Conservation (phyloP, 1,284 basidiomycete genomes). For the Tylopilus sp. region DNA sequence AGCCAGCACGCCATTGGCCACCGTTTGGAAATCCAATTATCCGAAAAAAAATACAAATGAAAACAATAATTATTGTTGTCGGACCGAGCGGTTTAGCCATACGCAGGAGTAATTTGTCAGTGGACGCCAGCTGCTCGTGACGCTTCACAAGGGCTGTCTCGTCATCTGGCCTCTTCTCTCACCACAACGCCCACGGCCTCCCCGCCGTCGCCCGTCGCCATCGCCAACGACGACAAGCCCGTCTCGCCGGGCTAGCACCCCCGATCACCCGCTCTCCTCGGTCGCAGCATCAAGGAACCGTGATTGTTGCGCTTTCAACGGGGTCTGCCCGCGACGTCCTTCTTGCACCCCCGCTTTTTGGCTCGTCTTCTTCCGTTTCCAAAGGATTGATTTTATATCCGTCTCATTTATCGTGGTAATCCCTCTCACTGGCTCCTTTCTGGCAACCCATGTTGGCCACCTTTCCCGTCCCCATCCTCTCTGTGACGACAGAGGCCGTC, state of each 20-base stretch:
- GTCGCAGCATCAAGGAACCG: slow-evolving; percentile 27
- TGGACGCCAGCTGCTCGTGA: slow-evolving; percentile 16
- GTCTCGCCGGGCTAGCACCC: neutral
- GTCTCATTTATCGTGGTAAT: slow-evolving; percentile 12
- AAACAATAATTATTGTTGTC: slow-evolving; percentile 6
- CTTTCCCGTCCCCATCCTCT: slow-evolving; percentile 62
- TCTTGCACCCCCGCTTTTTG: slow-evolving; percentile 14
- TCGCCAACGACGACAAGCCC: slow-evolving; percentile 14
- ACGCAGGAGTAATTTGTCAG: slow-evolving; percentile 25
- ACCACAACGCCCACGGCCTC: slow-evolving; percentile 14
- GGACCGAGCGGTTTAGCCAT: slow-evolving; percentile 17
- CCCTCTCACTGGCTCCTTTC: slow-evolving; percentile 1
- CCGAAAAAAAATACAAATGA: neutral
- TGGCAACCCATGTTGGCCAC: slow-evolving; percentile 44
- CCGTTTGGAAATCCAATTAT: slow-evolving; percentile 4
- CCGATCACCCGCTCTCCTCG: slow-evolving; percentile 22
- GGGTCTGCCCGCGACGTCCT: slow-evolving; percentile 17
- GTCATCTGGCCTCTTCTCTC: slow-evolving; percentile 17
- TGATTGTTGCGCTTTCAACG: slow-evolving; percentile 25
- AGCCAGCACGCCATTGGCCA: neutral
- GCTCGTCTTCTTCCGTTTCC: slow-evolving; percentile 17
- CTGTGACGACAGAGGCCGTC: slow-evolving; percentile 61
- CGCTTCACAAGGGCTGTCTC: slow-evolving; percentile 17
- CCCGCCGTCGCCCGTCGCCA: slow-evolving; percentile 5
- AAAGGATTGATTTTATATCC: slow-evolving; percentile 24